Conservation (phyloP, 768 basidiomycete genomes). For the Trametopsis cervina region DNA sequence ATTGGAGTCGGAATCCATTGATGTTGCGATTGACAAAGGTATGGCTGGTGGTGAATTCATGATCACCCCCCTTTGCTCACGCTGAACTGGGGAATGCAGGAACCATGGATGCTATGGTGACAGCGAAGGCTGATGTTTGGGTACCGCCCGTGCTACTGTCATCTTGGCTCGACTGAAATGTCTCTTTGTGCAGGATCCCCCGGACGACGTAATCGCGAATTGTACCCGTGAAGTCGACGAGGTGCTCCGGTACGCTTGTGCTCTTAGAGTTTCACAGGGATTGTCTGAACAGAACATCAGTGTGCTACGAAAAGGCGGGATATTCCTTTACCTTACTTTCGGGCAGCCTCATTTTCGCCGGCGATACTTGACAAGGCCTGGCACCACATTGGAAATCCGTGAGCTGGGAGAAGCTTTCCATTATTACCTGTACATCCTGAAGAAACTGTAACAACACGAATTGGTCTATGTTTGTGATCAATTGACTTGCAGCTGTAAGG, state of each 20-base stretch:
- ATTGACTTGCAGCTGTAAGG: too few species aligned
- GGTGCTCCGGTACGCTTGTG: slow-evolving; percentile 48
- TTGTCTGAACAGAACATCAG: too few species aligned
- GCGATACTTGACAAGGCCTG: slow-evolving; percentile 51
- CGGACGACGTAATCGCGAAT: slow-evolving; percentile 58
- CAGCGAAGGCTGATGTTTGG: slow-evolving; percentile 78
- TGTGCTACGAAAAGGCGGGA: slow-evolving; percentile 55
- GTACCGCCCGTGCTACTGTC: slow-evolving; percentile 36
- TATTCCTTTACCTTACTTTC: slow-evolving; percentile 78
- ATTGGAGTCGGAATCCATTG: slow-evolving; percentile 57
- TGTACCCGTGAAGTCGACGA: slow-evolving; percentile 76
- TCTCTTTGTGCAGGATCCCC: slow-evolving; percentile 81
- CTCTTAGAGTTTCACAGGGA: too few species aligned
- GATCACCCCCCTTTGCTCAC: not conserved
- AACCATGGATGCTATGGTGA: slow-evolving; percentile 90
- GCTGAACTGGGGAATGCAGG: slow-evolving; percentile 27
- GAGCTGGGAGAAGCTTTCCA: slow-evolving; percentile 77
- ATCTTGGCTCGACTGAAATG: too few species aligned
- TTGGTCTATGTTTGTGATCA: too few species aligned
- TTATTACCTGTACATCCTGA: slow-evolving; percentile 70
- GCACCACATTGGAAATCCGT: slow-evolving; percentile 56
- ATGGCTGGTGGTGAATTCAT: not conserved
- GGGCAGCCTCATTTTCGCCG: slow-evolving; percentile 86
- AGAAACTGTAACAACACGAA: too few species aligned
- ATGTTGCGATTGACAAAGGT: slow-evolving; percentile 85